phyloP scores from a whole-genome alignment of 768 basidiomycete species.

The Hypholoma sublateritium region DNA sequence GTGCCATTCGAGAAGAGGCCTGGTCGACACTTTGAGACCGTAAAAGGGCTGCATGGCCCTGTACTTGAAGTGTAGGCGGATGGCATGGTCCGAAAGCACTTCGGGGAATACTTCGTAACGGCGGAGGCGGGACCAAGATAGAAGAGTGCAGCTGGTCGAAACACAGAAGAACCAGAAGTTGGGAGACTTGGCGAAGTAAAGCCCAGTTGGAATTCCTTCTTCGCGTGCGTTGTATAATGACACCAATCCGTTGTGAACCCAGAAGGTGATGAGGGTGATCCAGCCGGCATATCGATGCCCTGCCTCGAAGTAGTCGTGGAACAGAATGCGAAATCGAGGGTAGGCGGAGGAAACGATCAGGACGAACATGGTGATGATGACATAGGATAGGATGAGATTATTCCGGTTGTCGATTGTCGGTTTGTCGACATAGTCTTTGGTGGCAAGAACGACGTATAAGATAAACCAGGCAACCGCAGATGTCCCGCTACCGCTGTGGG shows the following conservation, averaged over 20 bases:
- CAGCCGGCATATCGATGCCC: slow-evolving; percentile 55
- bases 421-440: slow-evolving; percentile 30
- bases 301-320: slow-evolving; percentile 54
- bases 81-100: slow-evolving; percentile 52
- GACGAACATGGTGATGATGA: slow-evolving; percentile 44
- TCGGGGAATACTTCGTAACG: slow-evolving; percentile 46
- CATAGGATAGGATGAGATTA: slow-evolving; percentile 38
- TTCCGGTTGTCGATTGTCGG: slow-evolving; percentile 27
- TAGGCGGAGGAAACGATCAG: slow-evolving; percentile 49
- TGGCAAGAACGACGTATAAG: slow-evolving; percentile 43
- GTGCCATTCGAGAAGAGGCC: slow-evolving; percentile 51
- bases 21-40: slow-evolving; percentile 30
- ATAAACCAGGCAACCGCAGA: slow-evolving; percentile 54
- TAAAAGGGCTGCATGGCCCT: slow-evolving; percentile 34
- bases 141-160: slow-evolving; percentile 37
- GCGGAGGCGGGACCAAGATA: slow-evolving; percentile 54
- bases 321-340: slow-evolving; percentile 42
- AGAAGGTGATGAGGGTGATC: slow-evolving; percentile 48
- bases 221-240: slow-evolving; percentile 34
- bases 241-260: slow-evolving; percentile 40
- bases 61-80: slow-evolving; percentile 56
- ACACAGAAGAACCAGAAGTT: slow-evolving; percentile 47
- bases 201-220: slow-evolving; percentile 32
- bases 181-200: slow-evolving; percentile 42
- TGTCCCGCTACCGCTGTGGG: slow-evolving; percentile 51